Conservation (phyloP, 73 alveolate genomes). For the Strombidium stylifer region DNA sequence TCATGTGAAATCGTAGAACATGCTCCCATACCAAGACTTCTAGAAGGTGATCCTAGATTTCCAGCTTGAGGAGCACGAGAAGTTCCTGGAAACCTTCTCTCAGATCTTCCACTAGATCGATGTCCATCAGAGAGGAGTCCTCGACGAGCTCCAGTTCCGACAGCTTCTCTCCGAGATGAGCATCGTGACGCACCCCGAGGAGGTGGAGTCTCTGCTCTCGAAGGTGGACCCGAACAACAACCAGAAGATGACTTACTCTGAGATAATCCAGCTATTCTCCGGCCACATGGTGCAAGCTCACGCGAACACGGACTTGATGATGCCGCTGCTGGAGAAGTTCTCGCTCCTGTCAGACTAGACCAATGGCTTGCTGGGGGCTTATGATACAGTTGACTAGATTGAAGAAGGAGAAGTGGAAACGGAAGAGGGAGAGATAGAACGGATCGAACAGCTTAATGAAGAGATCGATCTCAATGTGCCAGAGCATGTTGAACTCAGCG, state of each 20-base stretch:
- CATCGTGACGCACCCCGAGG: slow-evolving; percentile 45
- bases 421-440: too few species aligned
- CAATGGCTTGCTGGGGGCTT: too few species aligned
- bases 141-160: slow-evolving; percentile 46
- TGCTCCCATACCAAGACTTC: slow-evolving; percentile 36
- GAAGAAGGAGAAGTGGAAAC: too few species aligned
- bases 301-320: slow-evolving; percentile 60
- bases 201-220: slow-evolving; percentile 53
- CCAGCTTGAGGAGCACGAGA: slow-evolving; percentile 60
- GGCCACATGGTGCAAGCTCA: too few species aligned
- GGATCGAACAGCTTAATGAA: too few species aligned
- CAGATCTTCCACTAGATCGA: slow-evolving; percentile 55
- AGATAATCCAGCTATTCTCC: slow-evolving; percentile 59
- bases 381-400: too few species aligned
- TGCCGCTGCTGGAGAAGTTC: slow-evolving; percentile 63
- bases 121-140: slow-evolving; percentile 63
- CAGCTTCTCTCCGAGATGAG: slow-evolving; percentile 44
- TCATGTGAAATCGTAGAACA: too few species aligned
- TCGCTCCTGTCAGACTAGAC: too few species aligned
- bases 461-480: too few species aligned
- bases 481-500: too few species aligned
- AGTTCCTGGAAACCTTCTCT: slow-evolving; percentile 57
- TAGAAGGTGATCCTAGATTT: slow-evolving; percentile 63
- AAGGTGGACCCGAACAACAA: slow-evolving; percentile 71
- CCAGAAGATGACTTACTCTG: slow-evolving; percentile 69